Base-by-base conservation (phyloP, 345 rosid species). In the Rhizophora apiculata region DNA sequence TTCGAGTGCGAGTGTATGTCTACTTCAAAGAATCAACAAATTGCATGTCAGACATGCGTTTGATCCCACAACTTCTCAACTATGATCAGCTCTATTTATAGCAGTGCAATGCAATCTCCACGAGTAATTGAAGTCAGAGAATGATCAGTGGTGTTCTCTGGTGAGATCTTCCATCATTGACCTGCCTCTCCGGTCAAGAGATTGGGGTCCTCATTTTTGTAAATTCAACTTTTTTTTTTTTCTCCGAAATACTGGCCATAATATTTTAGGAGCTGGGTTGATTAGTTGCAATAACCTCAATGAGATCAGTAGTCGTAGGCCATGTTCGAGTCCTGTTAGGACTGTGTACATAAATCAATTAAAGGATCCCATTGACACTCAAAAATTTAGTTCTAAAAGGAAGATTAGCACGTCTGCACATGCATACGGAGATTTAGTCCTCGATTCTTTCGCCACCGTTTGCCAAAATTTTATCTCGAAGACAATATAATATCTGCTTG, bases 71-170 rank as follows among this genome's bases (percentile, higher is more conserved):
- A 55, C 63, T 60, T 60, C 22, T 76, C 58, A 56, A 67, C 68
- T 71, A 60, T 34, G 68, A 76, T 29, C 36, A 67, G 39, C 62
- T 61, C 1, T 56, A 43, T 52, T 65, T 76, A 13, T 75, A 71
- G 32, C 72, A 71, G 59, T 75, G 79, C 71, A 75, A 75, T 75
- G 79, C 71, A 75, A 75, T 65, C 51, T 75, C 52, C 98, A 89
- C 1, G 73, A 67, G 65, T 91, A 81, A 82, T 63, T 62, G 69
- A 64, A 34, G 52, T 56, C 55, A 39, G 58, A 61, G 49, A 24
- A 37, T 37, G 20, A 52, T 46, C 57, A 71, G 22, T 13, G 64
- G 57, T 36, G 63, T 39, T 55, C 62, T 64, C 56, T 52, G 20
- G 29, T 10, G 15, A 39, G 46, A 39, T 10, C 1, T 10, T 10